Base-by-base conservation (phyloP, 768 basidiomycete species). In the Butyriboletus loyo region DNA sequence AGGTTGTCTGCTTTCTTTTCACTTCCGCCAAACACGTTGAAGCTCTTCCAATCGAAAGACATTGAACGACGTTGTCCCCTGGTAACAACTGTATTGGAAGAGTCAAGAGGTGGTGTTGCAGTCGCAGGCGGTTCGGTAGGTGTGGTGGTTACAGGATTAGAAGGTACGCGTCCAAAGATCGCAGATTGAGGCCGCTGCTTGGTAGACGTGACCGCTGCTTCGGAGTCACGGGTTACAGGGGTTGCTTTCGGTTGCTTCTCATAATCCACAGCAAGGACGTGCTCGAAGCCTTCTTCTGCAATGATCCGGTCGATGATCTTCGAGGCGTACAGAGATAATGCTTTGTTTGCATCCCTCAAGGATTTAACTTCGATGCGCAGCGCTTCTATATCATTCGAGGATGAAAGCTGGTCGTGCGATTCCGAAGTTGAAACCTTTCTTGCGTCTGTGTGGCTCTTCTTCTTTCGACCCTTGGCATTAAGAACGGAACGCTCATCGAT, bases 271-370 rank as follows among this genome's bases (percentile, higher is more conserved):
- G 95, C 90, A 32, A 98, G 82, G 49, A 98, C 89, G 62, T 96
- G 92, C 70, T 98, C 96, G 72, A 96, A 98, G 22, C 94, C 94
- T 71, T 97, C 95, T 69, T 95, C 89, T 1, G 89, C 82, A 61
- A 98, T 96, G 66, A 98, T 97, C 40, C 95, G 84, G 74, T 98
- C 96, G 63, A 98, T 90, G 59, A 98, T 98, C 78, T 98, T 98
- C 41, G 92, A 93, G 5, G 95, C 93, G 65, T 98, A 98, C 36
- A 98, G 73, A 17, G 92, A 92, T 13, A 98, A 75, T 1, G 95
- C 95, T 69, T 96, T 96, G 76, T 97, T 98, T 39, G 92, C 92
- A 66, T 97, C 95, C 67, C 88, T 90, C 70, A 98, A 82, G 28
- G 85, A 86, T 70, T 96, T 96, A 67, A 97, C 86, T 70, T 98